Evolutionary conservation across 345 rosid species (phyloP).

Genomic region (Orychophragmus violaceus): DNA sequence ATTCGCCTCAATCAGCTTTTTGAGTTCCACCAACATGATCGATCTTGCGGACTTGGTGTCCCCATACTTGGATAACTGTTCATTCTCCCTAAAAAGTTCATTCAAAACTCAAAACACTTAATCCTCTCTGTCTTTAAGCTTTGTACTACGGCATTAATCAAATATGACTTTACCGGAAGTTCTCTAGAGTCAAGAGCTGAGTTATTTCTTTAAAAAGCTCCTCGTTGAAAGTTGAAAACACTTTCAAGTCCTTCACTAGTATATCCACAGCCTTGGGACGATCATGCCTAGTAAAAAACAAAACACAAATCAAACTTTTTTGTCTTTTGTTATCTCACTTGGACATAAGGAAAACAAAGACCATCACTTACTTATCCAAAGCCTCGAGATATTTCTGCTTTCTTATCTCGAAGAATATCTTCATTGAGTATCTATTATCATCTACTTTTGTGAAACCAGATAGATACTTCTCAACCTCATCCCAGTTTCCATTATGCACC

Average conservation of each 20-base stretch:
- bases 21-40: slow-evolving; percentile 93
- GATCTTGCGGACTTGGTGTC: slow-evolving; percentile 98
- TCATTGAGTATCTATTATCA: slow-evolving; percentile 93
- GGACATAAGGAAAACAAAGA: not conserved
- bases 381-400: slow-evolving; percentile 99
- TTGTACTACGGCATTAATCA: not conserved
- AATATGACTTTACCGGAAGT: slow-evolving; percentile 54
- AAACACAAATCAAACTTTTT: slow-evolving; percentile 2
- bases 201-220: slow-evolving; percentile 97
- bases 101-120: not conserved
- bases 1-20: slow-evolving; percentile 96
- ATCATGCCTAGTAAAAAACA: slow-evolving; percentile 57
- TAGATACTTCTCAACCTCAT: slow-evolving; percentile 95
- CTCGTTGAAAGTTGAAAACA: slow-evolving; percentile 92
- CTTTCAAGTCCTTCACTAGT: slow-evolving; percentile 94
- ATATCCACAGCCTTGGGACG: slow-evolving; percentile 95
- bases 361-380: slow-evolving; percentile 65
- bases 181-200: slow-evolving; percentile 85
- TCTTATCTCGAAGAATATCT: slow-evolving; percentile 96
- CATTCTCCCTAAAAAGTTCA: slow-evolving; percentile 68
- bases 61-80: slow-evolving; percentile 93
- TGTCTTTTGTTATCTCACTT: not conserved
- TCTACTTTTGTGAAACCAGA: slow-evolving; percentile 98
- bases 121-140: slow-evolving; percentile 13
- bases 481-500: slow-evolving; percentile 97